Evolutionary conservation across 2,329 filamentous ascomycete genomes (phyloP), one percentile per base, ranked within the genome.

Genomic region (Xylariaceae sp.): DNA sequence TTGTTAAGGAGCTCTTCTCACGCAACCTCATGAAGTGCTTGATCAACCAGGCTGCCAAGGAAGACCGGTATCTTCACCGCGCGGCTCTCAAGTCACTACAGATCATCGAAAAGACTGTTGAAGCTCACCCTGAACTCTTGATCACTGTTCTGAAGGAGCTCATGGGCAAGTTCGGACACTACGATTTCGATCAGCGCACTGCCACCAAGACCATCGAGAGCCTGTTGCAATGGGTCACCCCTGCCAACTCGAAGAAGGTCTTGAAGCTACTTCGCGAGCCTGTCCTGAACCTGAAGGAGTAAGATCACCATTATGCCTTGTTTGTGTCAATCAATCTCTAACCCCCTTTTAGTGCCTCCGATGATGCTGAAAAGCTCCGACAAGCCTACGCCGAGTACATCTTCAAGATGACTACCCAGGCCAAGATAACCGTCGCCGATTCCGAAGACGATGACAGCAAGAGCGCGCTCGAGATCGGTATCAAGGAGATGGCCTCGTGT

Each of bases 101-200:
- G 66, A 78, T 83, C 0, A 80, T 96, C 11, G 84, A 90, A 65
- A 76, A 77, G 30, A 82, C 85, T 13, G 86, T 87, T 1, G 82
- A 88, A 60, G 76, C 80, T 3, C 77, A 88, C 4, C 83, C 87
- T 0, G 76, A 77, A 4, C 78, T 86, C 18, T 80, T 90, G 1
- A 73, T 81, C 3, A 76, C 81, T 1, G 77, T 93, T 5, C 75
- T 94, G 10, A 78, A 80, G 47, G 83, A 84, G 23, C 76, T 97
- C n/a, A 80, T 94, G 49, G 83, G 84, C 44, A 83, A 85, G 54
- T 78, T 87, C 61, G 89, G 90, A 1, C 82, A 82, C 1, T 85
- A 90, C 65, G 90, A 88, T 69, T 94, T 97, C 69, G 94, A 97
- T 70, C 87, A 89, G 64, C 80, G 88, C 59, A 96, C 92, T 0